Conservation (phyloP, 352 stramenopile species). For the Phytophthora pinifolia region DNA sequence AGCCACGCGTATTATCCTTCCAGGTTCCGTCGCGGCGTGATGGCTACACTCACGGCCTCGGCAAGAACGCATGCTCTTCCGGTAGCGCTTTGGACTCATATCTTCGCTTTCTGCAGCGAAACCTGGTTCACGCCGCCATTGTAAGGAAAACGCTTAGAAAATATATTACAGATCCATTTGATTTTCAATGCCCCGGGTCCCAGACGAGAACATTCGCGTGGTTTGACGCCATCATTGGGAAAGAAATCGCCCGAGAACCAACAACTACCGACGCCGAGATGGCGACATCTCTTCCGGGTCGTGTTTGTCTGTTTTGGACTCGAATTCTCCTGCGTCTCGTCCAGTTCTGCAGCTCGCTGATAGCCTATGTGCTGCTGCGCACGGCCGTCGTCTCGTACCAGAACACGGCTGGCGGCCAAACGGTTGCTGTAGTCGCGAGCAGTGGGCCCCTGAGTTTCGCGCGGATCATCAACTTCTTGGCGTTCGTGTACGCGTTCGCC, state of each 20-base stretch:
- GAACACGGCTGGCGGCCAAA: constrained; percentile 32
- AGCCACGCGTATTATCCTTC: constrained; percentile 51
- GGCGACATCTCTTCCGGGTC: constrained; percentile 1
- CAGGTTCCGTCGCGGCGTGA: constrained; percentile 37
- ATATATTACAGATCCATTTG: too few relatives aligned
- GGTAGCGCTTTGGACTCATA: constrained; percentile 44
- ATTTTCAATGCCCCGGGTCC: constrained; percentile 5
- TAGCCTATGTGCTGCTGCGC: constrained; percentile 56
- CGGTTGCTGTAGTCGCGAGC: constrained; percentile 43
- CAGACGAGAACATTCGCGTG: not conserved
- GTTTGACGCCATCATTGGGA: constrained; percentile 10
- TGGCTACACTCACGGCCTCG: constrained; percentile 51
- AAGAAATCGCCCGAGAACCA: constrained; percentile 1
- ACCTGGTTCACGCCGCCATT: constrained; percentile 41
- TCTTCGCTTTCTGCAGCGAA: constrained; percentile 60
- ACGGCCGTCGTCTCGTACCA: constrained; percentile 42
- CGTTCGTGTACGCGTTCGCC: constrained; percentile 62
- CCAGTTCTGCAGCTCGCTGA: constrained; percentile 55
- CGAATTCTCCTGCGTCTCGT: constrained; percentile 57
- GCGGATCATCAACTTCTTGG: constrained; percentile 63
- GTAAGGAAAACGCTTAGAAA: not conserved
- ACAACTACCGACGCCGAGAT: constrained; percentile 1
- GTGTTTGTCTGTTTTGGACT: constrained; percentile 29
- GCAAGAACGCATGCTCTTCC: constrained; percentile 43
- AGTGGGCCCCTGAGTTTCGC: constrained; percentile 51